Base-by-base conservation (phyloP, 1,284 basidiomycete genomes). In the Microstroma glucosiphilum region DNA sequence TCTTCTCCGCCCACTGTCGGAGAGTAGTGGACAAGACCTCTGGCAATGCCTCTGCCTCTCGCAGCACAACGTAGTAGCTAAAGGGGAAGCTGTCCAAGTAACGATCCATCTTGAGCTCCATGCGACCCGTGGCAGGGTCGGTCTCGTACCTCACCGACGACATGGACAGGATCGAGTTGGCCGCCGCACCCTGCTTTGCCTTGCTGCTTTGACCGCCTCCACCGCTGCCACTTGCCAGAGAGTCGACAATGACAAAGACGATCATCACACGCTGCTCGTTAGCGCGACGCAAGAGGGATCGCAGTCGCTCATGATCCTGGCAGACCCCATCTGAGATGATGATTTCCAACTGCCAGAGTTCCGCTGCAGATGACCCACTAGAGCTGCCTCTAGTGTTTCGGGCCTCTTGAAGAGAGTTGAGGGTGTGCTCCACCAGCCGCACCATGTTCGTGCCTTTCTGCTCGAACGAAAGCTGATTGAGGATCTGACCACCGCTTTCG, bases 321-420 rank as follows among this genome's bases (percentile, higher is more conserved):
- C 93, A 97, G 69, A 97, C 90, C 40, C 96, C 96, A 78, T 99
- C 96, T 19, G 93, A 97, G 68, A 98, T 92, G 83, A 99, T 96
- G 81, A 98, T 92, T 80, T 96, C 87, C 60, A 99, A 84, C 79
- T 99, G 96, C 96, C 96, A 98, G 25, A 98, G 83, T 69, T 97
- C 92, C 1, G 86, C 84, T 1, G 86, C 84, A 4, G 43, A 17
- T 1, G 75, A 69, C 6, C 79, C 75, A 12, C 66, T 62, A 26
- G 69, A 66, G 0, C 68, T 66, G n/a, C 86, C 85, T 53, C 90
- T 67, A 82, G 37, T 91, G 25, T 75, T 68, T 12, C 64, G 58
- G 12, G 71, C 67, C 9, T 59, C 40, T 8, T 89, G 86, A 13
- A 99, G 85, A 63, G 90, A 85, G 17, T 84, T 80, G 43, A 98